Percentiles rank a stretch among this genome's conserved stretches.
Evolutionary conservation across 768 basidiomycete species (phyloP).

Genomic region (Boletus sp.): DNA sequence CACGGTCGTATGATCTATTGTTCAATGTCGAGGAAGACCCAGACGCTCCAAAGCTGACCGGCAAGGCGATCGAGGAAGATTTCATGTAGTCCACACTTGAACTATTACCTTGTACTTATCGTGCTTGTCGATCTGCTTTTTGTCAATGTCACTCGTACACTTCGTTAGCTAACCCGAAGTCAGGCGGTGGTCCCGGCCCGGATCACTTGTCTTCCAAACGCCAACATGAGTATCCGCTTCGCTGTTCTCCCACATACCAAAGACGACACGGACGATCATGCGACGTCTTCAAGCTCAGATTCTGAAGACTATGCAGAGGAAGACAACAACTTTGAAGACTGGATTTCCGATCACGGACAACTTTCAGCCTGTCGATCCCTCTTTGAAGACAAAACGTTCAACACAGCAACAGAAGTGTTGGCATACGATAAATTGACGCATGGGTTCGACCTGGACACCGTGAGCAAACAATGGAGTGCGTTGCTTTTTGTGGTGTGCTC

Average conservation of each 20-base stretch:
- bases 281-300: conserved; percentile 21
- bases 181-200: not conserved
- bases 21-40: conserved; percentile 66
- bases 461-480: conserved; percentile 56
- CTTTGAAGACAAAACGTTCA: conserved; percentile 64
- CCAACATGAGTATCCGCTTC: conserved; percentile 32
- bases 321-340: conserved; percentile 78
- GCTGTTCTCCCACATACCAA: conserved; percentile 4
- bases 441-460: conserved; percentile 57
- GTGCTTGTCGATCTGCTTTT: not conserved
- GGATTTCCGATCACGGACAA: conserved; percentile 65
- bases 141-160: not conserved
- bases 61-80: conserved; percentile 79
- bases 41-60: conserved; percentile 50
- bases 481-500: not conserved
- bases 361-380: conserved; percentile 62
- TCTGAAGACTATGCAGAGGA: conserved; percentile 29
- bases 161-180: not conserved
- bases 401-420: conserved; percentile 57
- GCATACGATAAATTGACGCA: conserved; percentile 57
- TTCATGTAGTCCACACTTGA: conserved; percentile 60
- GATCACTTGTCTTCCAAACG: not conserved
- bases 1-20: conserved; percentile 80
- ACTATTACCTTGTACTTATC: not conserved
- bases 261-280: conserved; percentile 10